phyloP scores from a whole-genome alignment of 2,329 filamentous ascomycete genomes.

The Acrodontium crateriforme region DNA sequence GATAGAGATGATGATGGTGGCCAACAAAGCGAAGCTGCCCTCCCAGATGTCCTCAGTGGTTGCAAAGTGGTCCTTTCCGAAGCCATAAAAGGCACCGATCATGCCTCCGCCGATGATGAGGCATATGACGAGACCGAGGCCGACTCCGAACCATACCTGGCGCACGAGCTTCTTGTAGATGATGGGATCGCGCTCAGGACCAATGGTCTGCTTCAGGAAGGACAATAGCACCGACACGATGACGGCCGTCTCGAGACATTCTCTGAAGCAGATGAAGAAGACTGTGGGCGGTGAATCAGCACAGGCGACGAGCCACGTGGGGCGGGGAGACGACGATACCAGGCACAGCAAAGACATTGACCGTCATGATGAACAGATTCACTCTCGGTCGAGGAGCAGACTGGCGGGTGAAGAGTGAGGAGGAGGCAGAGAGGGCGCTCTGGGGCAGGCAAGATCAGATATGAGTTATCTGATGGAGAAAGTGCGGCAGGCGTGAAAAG shows the following conservation, averaged over 20 bases:
- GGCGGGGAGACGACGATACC: slow-evolving; percentile 26
- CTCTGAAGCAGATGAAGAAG: slow-evolving; percentile 84
- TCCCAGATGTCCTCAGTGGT: slow-evolving; percentile 66
- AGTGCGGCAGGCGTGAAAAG: no score
- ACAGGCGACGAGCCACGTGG: no score
- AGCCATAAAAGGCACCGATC: slow-evolving; percentile 60
- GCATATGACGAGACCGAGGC: slow-evolving; percentile 48
- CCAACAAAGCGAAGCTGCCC: slow-evolving; percentile 61
- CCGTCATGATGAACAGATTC: slow-evolving; percentile 39
- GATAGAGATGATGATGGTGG: slow-evolving; percentile 64
- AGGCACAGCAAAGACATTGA: slow-evolving; percentile 61
- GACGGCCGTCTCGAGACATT: slow-evolving; percentile 69
- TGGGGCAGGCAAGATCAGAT: no score
- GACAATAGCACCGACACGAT: slow-evolving; percentile 77
- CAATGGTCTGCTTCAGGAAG: slow-evolving; percentile 71
- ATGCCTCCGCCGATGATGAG: slow-evolving; percentile 51
- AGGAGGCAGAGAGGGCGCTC: no score
- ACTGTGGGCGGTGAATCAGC: slow-evolving; percentile 36
- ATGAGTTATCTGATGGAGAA: no score
- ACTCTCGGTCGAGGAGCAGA: no score
- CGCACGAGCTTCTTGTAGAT: slow-evolving; percentile 43
- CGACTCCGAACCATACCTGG: slow-evolving; percentile 56
- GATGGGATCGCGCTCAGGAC: slow-evolving; percentile 44
- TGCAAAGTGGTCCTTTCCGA: slow-evolving; percentile 54
- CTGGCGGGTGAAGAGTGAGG: no score